phyloP scores from a whole-genome alignment of 2,329 filamentous ascomycete genomes.

The Botrytis sinoallii region DNA sequence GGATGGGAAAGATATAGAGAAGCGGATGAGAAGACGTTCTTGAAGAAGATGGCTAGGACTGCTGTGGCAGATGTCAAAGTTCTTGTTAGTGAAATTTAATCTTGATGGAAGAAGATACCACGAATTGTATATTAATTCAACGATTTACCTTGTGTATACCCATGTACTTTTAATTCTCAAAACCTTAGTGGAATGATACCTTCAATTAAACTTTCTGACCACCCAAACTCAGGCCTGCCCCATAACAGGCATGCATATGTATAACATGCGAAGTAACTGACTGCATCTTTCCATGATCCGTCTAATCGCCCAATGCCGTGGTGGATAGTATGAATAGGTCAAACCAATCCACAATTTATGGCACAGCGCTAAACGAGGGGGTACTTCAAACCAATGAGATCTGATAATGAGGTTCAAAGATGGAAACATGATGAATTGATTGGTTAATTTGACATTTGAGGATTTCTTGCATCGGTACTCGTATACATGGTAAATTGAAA shows the following conservation, averaged over 20 bases:
- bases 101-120: background rate
- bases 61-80: slow-evolving; percentile 68
- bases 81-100: slow-evolving; percentile 30
- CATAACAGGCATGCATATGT: background rate
- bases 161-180: background rate
- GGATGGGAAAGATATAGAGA: slow-evolving; percentile 85
- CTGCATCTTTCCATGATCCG: background rate
- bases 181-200: background rate
- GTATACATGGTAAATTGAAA: background rate
- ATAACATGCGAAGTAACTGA: background rate
- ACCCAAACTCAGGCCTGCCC: background rate
- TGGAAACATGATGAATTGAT: background rate
- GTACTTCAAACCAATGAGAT: background rate
- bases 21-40: slow-evolving; percentile 74
- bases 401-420: background rate
- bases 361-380: background rate
- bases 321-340: background rate
- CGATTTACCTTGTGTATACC: background rate
- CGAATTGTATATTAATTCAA: background rate
- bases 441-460: background rate
- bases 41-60: slow-evolving; percentile 83
- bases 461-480: background rate
- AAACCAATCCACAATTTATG: background rate
- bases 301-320: background rate
- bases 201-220: background rate